These are phyloP conservation scores for Candida andamanensis DNA, from an alignment of 805 yeast genomes.

Conservation along the genomic window DNA sequence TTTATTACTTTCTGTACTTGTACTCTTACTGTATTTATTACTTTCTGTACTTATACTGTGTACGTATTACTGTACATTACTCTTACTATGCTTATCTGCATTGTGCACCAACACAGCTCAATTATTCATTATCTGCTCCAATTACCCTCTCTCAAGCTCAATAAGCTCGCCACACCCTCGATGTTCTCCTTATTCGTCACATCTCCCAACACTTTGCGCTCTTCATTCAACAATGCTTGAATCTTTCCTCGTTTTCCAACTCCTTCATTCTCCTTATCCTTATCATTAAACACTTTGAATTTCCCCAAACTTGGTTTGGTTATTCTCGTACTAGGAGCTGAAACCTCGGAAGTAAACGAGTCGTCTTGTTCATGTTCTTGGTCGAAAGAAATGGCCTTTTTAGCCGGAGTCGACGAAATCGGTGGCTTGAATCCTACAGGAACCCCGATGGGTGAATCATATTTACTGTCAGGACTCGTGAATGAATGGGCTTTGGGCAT, in stretches of 20 bases:
- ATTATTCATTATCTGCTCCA: conserved; percentile 27
- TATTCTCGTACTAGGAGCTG: conserved; percentile 27
- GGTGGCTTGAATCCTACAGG: conserved; percentile 8
- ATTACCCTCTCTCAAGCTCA: conserved; percentile 33
- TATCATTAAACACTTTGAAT: conserved; percentile 19
- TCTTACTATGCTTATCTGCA: too few species aligned
- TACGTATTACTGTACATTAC: conserved; percentile 4
- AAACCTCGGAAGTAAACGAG: conserved; percentile 26
- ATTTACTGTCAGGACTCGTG: conserved; percentile 14
- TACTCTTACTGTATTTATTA: background rate
- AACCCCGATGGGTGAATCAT: conserved; percentile 16
- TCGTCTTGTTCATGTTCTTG: conserved; percentile 31
- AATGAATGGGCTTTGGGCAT: conserved; percentile 20
- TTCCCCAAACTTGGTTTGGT: conserved; percentile 28
- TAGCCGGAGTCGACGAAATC: conserved; percentile 12
- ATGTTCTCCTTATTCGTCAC: conserved; percentile 15
- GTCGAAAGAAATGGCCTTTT: conserved; percentile 12
- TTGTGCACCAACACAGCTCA: too few species aligned
- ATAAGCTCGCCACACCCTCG: conserved; percentile 38
- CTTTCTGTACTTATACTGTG: background rate
- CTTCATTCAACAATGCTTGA: conserved; percentile 16
- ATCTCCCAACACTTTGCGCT: conserved; percentile 25
- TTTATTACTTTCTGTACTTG: background rate
- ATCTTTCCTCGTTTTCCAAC: conserved; percentile 13
- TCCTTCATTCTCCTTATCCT: conserved; percentile 15